Conservation (phyloP, 2,329 filamentous ascomycete species). For the Xylariaceae sp. region DNA sequence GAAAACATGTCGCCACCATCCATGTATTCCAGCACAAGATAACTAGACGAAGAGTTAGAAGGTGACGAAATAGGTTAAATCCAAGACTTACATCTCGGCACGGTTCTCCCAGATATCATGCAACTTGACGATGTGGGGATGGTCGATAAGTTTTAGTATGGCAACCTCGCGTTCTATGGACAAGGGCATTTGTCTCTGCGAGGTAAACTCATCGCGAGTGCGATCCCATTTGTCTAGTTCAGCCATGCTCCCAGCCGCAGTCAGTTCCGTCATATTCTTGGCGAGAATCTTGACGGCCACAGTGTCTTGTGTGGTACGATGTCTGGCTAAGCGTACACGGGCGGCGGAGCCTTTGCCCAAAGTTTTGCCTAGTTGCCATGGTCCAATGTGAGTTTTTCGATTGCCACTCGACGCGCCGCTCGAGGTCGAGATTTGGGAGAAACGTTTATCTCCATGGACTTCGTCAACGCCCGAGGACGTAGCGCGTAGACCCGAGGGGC, state of each 20-base stretch:
- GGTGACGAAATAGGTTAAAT: slow-evolving; percentile 8
- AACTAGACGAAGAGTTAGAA: slow-evolving; percentile 61
- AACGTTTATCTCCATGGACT: slow-evolving; percentile 30
- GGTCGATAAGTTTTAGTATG: slow-evolving; percentile 95
- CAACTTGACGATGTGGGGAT: slow-evolving; percentile 91
- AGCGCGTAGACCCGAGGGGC: slow-evolving; percentile 5
- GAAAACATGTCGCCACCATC: slow-evolving; percentile 81
- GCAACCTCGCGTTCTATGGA: slow-evolving; percentile 94
- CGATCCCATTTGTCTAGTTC: slow-evolving; percentile 78
- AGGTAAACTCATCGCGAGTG: slow-evolving; percentile 61
- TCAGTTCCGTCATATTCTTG: slow-evolving; percentile 78
- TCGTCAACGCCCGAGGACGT: slow-evolving; percentile 22
- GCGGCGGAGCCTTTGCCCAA: slow-evolving; percentile 91
- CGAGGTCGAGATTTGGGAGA: slow-evolving; percentile 39
- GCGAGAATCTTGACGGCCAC: slow-evolving; percentile 97
- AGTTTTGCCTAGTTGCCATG: slow-evolving; percentile 90
- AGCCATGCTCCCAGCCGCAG: slow-evolving; percentile 84
- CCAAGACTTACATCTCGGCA: slow-evolving; percentile 78
- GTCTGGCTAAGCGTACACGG: slow-evolving; percentile 83
- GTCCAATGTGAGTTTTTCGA: slow-evolving; percentile 81
- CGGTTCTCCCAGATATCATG: slow-evolving; percentile 99
- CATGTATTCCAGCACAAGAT: slow-evolving; percentile 92
- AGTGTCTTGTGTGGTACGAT: slow-evolving; percentile 77
- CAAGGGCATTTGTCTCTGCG: slow-evolving; percentile 77
- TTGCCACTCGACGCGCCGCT: slow-evolving; percentile 46